These are phyloP conservation scores for Ajuga chamaepitys DNA, from an alignment of 257 asterid species.

Conservation along the genomic window DNA sequence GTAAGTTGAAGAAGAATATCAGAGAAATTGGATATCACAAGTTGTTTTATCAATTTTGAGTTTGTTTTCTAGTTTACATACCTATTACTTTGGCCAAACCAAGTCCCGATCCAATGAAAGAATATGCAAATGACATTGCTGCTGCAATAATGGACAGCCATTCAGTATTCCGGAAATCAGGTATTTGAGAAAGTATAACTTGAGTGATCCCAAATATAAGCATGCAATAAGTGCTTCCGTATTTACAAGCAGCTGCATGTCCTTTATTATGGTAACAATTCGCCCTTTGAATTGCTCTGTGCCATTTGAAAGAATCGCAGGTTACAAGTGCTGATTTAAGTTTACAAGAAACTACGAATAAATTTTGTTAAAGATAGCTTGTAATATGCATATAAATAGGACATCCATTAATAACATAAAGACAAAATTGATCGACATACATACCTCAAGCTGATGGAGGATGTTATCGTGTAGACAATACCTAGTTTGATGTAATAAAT, in stretches of 20 bases:
- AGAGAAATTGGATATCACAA: background rate
- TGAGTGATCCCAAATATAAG: slow-evolving; percentile 50
- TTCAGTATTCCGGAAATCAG: slow-evolving; percentile 49
- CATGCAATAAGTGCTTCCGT: slow-evolving; percentile 29
- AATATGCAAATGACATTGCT: slow-evolving; percentile 59
- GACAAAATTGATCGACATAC: background rate
- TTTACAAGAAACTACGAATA: too few relatives aligned
- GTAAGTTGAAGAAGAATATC: background rate
- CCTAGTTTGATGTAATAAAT: slow-evolving; percentile 10
- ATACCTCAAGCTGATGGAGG: slow-evolving; percentile 29
- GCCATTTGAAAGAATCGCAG: background rate
- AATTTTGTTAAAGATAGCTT: background rate
- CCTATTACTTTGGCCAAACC: slow-evolving; percentile 71
- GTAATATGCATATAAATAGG: background rate
- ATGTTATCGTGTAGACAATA: slow-evolving; percentile 15
- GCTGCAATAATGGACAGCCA: slow-evolving; percentile 70
- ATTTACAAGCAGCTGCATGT: slow-evolving; percentile 37
- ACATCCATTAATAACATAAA: background rate
- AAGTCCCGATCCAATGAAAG: slow-evolving; percentile 55
- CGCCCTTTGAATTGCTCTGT: slow-evolving; percentile 63
- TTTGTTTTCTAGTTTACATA: background rate
- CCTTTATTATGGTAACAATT: slow-evolving; percentile 64
- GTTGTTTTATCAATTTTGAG: background rate
- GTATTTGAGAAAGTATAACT: slow-evolving; percentile 52
- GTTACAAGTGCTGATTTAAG: background rate